A percentile compares a stretch with the other conserved stretches of the same genome.
phyloP scores from a whole-genome alignment of 352 stramenopile species.

The Phytopythium kandeliae region DNA sequence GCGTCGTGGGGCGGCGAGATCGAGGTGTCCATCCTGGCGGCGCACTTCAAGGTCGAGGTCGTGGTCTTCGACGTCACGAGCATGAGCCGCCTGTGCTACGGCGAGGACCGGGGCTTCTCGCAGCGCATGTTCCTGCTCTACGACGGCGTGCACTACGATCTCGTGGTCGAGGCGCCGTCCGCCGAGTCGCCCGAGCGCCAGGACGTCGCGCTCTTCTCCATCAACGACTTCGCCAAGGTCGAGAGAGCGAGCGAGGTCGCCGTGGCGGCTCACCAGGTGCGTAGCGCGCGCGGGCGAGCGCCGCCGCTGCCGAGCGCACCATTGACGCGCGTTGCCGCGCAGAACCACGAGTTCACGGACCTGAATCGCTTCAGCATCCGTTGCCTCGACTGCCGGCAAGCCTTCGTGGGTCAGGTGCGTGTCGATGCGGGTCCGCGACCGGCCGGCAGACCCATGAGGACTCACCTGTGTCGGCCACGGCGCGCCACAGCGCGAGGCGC shows the following conservation, averaged over 20 bases:
- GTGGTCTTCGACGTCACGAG: slow-evolving; percentile 84
- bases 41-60: slow-evolving; percentile 74
- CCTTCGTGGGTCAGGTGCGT: slow-evolving; percentile 59
- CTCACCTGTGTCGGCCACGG: too few species aligned
- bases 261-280: slow-evolving; percentile 70
- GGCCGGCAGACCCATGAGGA: too few species aligned
- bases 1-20: slow-evolving; percentile 86
- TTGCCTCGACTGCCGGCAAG: slow-evolving; percentile 57
- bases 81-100: slow-evolving; percentile 80
- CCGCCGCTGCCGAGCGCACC: too few species aligned
- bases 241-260: slow-evolving; percentile 76
- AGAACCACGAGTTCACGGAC: slow-evolving; percentile 82
- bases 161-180: slow-evolving; percentile 59
- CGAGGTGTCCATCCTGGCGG: slow-evolving; percentile 80
- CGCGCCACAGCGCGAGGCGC: slow-evolving; percentile 56
- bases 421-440: too few species aligned
- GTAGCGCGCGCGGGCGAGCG: too few species aligned
- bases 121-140: slow-evolving; percentile 85
- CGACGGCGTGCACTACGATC: slow-evolving; percentile 83
- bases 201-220: slow-evolving; percentile 64
- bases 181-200: slow-evolving; percentile 36
- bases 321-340: too few species aligned
- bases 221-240: slow-evolving; percentile 84
- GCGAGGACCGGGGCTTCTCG: slow-evolving; percentile 74
- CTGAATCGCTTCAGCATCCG: slow-evolving; percentile 66